Evolutionary conservation across 371 early-diverging fungal genomes (phyloP).

Genomic region (Haplosporangium sp.): DNA sequence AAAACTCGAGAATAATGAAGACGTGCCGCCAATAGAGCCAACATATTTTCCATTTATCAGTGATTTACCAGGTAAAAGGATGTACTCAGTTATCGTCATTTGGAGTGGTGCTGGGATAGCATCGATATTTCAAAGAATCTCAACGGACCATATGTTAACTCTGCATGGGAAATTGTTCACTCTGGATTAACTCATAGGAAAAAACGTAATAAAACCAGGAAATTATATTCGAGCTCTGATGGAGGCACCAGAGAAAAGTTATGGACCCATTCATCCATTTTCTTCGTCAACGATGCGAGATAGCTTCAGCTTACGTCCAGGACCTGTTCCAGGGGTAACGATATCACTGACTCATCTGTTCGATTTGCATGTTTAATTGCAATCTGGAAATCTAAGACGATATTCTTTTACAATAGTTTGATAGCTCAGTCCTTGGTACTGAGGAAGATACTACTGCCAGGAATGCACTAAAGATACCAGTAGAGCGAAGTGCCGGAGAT

Average conservation of each 20-base stretch:
- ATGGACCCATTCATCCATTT: slow-evolving; percentile 46
- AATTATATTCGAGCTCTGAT: slow-evolving; percentile 44
- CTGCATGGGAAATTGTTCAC: neutral
- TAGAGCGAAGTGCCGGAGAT: slow-evolving; percentile 12
- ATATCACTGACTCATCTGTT: neutral
- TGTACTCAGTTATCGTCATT: neutral
- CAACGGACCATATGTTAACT: neutral
- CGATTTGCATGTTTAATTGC: neutral
- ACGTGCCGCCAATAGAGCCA: slow-evolving; percentile 58
- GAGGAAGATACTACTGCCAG: slow-evolving; percentile 56
- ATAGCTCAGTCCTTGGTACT: slow-evolving; percentile 65
- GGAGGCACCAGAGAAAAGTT: slow-evolving; percentile 50
- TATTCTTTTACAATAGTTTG: slow-evolving; percentile 60
- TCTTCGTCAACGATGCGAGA: slow-evolving; percentile 58
- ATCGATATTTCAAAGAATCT: too few species aligned
- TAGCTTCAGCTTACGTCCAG: slow-evolving; percentile 65
- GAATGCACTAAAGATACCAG: slow-evolving; percentile 22
- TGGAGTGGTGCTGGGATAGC: neutral
- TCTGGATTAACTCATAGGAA: slow-evolving; percentile 24
- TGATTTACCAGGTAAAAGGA: slow-evolving; percentile 65
- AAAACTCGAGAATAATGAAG: slow-evolving; percentile 56
- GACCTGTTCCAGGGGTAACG: slow-evolving; percentile 69
- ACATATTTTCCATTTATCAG: slow-evolving; percentile 63
- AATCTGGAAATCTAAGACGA: neutral
- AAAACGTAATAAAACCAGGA: slow-evolving; percentile 50